Base-by-base conservation (phyloP, 2,329 filamentous ascomycete genomes). In the Neonectria sp. region DNA sequence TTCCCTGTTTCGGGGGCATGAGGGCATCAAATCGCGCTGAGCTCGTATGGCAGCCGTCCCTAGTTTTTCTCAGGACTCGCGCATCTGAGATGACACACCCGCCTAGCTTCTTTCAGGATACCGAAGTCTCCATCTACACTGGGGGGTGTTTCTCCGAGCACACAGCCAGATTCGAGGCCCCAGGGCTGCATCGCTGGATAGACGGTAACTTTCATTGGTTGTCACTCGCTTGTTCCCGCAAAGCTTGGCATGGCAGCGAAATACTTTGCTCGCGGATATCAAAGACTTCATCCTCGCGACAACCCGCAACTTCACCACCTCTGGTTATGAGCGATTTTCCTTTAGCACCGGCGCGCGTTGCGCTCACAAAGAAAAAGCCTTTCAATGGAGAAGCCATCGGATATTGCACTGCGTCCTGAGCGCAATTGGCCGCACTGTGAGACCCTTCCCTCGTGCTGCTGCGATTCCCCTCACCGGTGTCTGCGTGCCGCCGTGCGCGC, bases 201-300 rank as follows among this genome's bases (percentile, higher is more conserved):
- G 65, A 57, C 49, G 55, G 68, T 45, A 66, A 71, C 69, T 52
- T 71, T 25, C 37, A 63, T 66, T 67, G 65, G 60, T 56, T 31
- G 70, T 71, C 63, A 70, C 70, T 70, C 59, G 66, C 52, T 69
- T 72, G 70, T 72, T 62, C 63, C 65, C 57, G 60, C 60, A 52
- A 61, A 63, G 62, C 68, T 64, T 69, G 62, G 60, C 58, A 35
- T 60, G 33, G 51, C 51, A 43, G 56, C 24, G 35, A 33, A 45
- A 63, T 70, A 72, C 70, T 65, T 72, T 35, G 66, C 43, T 27
- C 17, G 33, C 53, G 27, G 56, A 60, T 65, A 33, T 59, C 45
- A 60, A 71, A 51, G 67, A 72, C 70, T 58, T 71, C 29, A 25
- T 31, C 11, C 29, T 27, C 52, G 33, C 64, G 63, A 69, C 68